Conservation (phyloP, 1,139 yeast species). For the Pneumocystis canis region DNA sequence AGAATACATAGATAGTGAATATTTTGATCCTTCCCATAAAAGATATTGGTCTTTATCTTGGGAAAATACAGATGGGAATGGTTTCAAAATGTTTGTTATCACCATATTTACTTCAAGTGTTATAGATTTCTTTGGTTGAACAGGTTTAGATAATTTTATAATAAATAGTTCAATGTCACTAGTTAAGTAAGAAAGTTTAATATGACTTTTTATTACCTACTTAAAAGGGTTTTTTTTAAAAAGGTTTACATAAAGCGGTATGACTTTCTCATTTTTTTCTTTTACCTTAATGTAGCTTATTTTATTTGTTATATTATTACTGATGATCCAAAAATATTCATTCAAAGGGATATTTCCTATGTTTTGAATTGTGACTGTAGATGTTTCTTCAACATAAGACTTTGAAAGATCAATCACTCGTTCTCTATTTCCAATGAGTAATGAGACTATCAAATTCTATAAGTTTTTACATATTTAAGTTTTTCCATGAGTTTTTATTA, state of each 20-base stretch:
- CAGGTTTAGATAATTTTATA: constrained; percentile 45
- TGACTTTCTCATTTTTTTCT: constrained; percentile 9
- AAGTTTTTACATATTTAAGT: not conserved
- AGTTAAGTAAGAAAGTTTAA: not conserved
- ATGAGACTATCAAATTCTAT: not conserved
- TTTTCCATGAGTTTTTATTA: not conserved
- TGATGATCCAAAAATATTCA: constrained; percentile 41
- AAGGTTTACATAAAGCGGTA: constrained; percentile 9
- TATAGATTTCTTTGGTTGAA: constrained; percentile 39
- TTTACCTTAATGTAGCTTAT: constrained; percentile 34
- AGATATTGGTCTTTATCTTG: constrained; percentile 53
- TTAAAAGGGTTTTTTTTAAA: constrained; percentile 4
- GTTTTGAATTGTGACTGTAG: constrained; percentile 45
- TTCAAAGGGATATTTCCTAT: constrained; percentile 38
- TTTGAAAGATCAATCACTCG: constrained; percentile 45
- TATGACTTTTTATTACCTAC: not conserved
- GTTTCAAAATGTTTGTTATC: constrained; percentile 35
- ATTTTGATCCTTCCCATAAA: constrained; percentile 39
- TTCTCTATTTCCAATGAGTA: constrained; percentile 19
- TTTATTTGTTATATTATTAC: constrained; percentile 27
- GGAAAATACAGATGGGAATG: constrained; percentile 50
- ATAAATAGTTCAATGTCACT: constrained; percentile 24
- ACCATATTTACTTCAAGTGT: constrained; percentile 40
- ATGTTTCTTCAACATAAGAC: constrained; percentile 52
- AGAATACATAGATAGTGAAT: constrained; percentile 48